Base-by-base conservation (phyloP, 2,329 filamentous ascomycete species). In the Cytospora paraplurivora region DNA sequence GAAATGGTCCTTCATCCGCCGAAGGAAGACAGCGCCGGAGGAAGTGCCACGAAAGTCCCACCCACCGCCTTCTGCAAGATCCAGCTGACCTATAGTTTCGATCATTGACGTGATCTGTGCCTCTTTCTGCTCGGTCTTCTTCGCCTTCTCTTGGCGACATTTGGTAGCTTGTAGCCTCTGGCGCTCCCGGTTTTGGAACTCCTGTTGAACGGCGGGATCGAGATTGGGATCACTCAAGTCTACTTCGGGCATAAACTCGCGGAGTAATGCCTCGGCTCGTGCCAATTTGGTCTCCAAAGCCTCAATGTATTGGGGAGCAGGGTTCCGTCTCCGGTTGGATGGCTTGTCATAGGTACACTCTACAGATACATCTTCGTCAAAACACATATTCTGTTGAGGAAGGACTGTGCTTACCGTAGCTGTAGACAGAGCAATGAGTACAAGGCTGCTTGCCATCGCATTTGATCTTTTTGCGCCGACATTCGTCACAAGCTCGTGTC, bases 391-490 rank as follows among this genome's bases (percentile, higher is more conserved):
- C 41, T 44, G 19, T 21, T 7, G 12, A 17, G 13, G 54, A 32
- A 44, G 47, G 35, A 58, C 7, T 60, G 47, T 37, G 71, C 83
- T 73, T 83, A 97, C 95, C 94, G 81, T 99, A 99, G 75, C 93
- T 97, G 77, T 99, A 99, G 56, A 98, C 93, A 12, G 93, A 96
- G 76, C 95, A 99, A 76, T 98, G 95, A 0, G 93, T 97, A 77
- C 91, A 95, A 11, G 91, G 91, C 74, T 93, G 90, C 75, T 93
- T 92, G 69, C 90, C 91, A 74, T 93, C 90, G 70, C 90, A 94
- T 74, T 93, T 94, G 72, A 94, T 94, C 76, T 94, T 94, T 75
- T 94, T 94, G 69, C 90, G 84, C 63, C 91, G 85, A 73, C 91
- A 94, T 75, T 93, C 89, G 70, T 93, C 91, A 76, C 91, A 94